Base-by-base conservation (phyloP, 192 early-diverging fungal genomes). In the Podochytrium sp. region DNA sequence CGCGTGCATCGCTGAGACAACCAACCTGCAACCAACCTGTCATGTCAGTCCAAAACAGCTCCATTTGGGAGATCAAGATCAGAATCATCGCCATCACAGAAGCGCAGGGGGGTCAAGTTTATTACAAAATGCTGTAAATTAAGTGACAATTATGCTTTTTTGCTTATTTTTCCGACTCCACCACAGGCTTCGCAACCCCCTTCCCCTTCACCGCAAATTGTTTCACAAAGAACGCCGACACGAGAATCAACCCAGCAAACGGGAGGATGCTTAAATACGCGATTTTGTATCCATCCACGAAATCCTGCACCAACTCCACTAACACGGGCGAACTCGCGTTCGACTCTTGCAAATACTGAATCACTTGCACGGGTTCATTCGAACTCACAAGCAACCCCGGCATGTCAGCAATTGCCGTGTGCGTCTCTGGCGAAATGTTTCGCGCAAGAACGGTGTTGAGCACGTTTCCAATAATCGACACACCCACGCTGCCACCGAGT, bases 401-500 rank as follows among this genome's bases (percentile, higher is more conserved):
- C 14, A 25, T 20, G 4, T 27, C 23, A 1, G 40, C 30, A 33
- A 33, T 47, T 6, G n/a, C 50, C 10, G 65, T 30, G 3, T n/a
- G n/a, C 14, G 66, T 23, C 35, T 2, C 20, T 2, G 18, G 34
- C 4, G 43, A 3, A 62, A 71, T 55, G 38, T 61, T 34, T 23
- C 40, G 27, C 5, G 34, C 18, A 4, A 81, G 62, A 12, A 47
- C 49, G 25, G 68, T 70, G 38, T 76, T 76, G 37, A 81, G 77
- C 29, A 78, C 70, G 23, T 80, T 78, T 20, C 76, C 76, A 63
- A 73, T 75, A n/a, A 75, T 58, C 2, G 25, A 88, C 86, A 79
- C 53, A 33, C 73, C 73, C 37, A 79, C 16, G 3, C 43, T 29
- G 29, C 79, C 74, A 12, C 79, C 79, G 35, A 80, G 68, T 32